Percentiles rank a stretch among this genome's conserved stretches.
Conservation (phyloP, 371 early-diverging fungal genomes). For the Mucor indicus region DNA sequence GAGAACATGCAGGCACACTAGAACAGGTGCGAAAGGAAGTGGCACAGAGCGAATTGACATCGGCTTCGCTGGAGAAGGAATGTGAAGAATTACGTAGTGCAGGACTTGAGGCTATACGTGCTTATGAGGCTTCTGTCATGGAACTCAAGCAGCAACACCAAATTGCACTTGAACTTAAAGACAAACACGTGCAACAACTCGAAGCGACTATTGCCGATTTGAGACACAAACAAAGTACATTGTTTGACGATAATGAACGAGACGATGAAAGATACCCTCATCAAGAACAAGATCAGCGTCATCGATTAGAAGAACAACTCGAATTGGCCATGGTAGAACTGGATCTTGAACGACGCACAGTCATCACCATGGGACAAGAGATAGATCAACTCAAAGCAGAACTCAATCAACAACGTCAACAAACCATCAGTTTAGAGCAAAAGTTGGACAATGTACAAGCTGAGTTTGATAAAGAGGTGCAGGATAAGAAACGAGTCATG, state of each 20-base stretch:
- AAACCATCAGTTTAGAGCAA: conserved; percentile 15
- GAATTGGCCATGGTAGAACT: conserved; percentile 34
- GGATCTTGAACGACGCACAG: conserved; percentile 21
- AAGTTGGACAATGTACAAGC: conserved; percentile 19
- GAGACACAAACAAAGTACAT: conserved; percentile 17
- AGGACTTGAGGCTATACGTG: conserved; percentile 30
- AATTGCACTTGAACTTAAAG: conserved; percentile 14
- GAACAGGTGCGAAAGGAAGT: conserved; percentile 29
- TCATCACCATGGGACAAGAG: conserved; percentile 7
- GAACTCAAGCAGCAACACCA: conserved; percentile 22
- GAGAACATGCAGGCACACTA: conserved; percentile 30
- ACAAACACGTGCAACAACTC: conserved; percentile 17
- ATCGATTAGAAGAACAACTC: conserved; percentile 38
- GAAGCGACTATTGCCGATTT: conserved; percentile 28
- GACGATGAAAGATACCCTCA: conserved; percentile 1
- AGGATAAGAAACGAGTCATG: conserved; percentile 37
- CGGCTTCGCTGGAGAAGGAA: conserved; percentile 38
- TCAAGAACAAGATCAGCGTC: conserved; percentile 22
- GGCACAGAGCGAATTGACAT: conserved; percentile 19
- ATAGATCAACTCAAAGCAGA: conserved; percentile 21
- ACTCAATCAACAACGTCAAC: conserved; percentile 15
- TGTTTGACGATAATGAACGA: conserved; percentile 25
- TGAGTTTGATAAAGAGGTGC: conserved; percentile 33
- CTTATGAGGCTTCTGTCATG: conserved; percentile 27
- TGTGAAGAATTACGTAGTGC: conserved; percentile 37